A percentile compares a stretch with the other conserved stretches of the same genome.
Conservation (phyloP, 1,139 yeast species). For the Magnusiomyces paraingens region DNA sequence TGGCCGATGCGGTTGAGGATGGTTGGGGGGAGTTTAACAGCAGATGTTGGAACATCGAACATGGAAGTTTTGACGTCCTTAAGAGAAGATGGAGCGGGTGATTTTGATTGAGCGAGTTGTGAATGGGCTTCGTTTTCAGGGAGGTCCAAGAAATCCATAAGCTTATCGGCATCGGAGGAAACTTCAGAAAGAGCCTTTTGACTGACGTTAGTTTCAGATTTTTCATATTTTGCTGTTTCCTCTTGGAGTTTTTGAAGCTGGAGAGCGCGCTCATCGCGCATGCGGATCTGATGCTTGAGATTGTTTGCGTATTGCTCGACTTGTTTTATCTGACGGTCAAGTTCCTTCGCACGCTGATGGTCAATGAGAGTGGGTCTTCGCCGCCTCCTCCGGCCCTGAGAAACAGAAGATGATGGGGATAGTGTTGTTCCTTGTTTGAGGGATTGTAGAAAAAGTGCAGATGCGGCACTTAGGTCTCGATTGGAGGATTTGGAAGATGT, state of each 20-base stretch:
- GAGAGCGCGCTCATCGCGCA: slow-evolving; percentile 19
- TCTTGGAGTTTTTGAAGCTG: slow-evolving; percentile 12
- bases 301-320: slow-evolving; percentile 24
- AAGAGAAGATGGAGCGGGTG: not conserved
- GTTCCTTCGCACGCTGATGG: slow-evolving; percentile 12
- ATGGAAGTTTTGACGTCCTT: slow-evolving; percentile 13
- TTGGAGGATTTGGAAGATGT: not conserved
- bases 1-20: slow-evolving; percentile 20
- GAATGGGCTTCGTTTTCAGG: slow-evolving; percentile 10
- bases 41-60: slow-evolving; percentile 9
- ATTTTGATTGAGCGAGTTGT: not conserved
- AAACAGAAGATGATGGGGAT: not conserved
- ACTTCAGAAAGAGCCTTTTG: not conserved
- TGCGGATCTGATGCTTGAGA: slow-evolving; percentile 20
- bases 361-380: slow-evolving; percentile 4
- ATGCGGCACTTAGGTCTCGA: not conserved
- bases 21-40: slow-evolving; percentile 16
- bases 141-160: slow-evolving; percentile 20
- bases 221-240: slow-evolving; percentile 6
- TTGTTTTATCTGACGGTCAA: slow-evolving; percentile 22
- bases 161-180: slow-evolving; percentile 15
- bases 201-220: not conserved
- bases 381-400: slow-evolving; percentile 4
- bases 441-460: not conserved
- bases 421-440: not conserved